Evolutionary conservation across 192 early-diverging fungal genomes (phyloP), one percentile per base, ranked within the genome.

Genomic region (Irineochytrium annulatum): DNA sequence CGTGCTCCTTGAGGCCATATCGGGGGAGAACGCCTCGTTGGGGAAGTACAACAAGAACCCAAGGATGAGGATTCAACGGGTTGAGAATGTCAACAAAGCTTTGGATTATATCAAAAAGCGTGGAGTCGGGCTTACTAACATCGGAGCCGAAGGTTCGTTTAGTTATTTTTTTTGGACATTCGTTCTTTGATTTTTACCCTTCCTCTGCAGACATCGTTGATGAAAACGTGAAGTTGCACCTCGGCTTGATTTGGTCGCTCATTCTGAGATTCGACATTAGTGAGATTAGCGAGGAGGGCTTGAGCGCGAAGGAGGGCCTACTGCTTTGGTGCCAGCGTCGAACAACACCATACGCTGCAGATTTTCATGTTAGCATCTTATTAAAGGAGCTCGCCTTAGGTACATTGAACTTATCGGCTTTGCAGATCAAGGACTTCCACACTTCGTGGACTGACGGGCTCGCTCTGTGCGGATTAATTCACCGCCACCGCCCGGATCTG

Each of bases 201-300:
- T 1, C 30, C 69, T 8, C 37, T 8, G 37, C 8, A 57, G 95
- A 98, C 80, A 97, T 98, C 68, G 93, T 95, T 20, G 92, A 96
- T 69, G 72, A 79, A 4, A 96, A 95, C 75, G 59, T 71, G 32
- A 98, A 97, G 78, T 82, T 98, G 62, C 88, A 93, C 56, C 76
- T 98, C 14, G 95, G 95, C 16, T 84, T 98, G 83, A 90, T 98
- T 58, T 98, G 95, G 95, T 92, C 87, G 4, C 89, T 98, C 62
- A 98, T 98, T 77, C 78, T 98, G 61, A 84, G 95, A 62, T 98
- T 98, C 69, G 90, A 92, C 24, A 98, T 98, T 69, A 88, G 89
- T 32, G 92, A 91, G 58, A 96, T 96, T 63, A 89, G 89, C 70
- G 87, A 96, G 64, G 94, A 95, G 66, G 95, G 95, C 45, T 79